Base-by-base conservation (phyloP, 176 grass and related monocot genomes). In the Carex littledalei region DNA sequence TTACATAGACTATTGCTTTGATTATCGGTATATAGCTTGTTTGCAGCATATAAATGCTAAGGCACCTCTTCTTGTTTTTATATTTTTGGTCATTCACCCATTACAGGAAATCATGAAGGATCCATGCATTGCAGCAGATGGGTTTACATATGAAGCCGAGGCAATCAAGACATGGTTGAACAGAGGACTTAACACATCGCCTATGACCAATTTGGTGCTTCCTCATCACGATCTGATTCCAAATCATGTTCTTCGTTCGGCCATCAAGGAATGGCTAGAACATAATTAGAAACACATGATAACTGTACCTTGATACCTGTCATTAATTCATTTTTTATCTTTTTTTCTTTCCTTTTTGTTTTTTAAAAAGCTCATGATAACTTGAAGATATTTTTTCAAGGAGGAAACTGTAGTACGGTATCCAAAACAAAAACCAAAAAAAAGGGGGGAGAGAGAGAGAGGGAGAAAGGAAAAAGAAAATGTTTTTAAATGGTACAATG, bases 101-200 rank as follows among this genome's bases (percentile, higher is more conserved):
- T 78, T 72, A 17, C 89, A 85, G 92, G 92, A 92, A 80, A 54
- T 90, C 32, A 92, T 90, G 90, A 92, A 56, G 29, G 88, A 90
- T 70, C 90, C 90, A 20, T 85, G 71, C 16, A 85, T 87, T 16
- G 90, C 92, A 20, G 90, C 88, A 22, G 92, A 97, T 15, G 89
- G 90, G 1, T 88, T 92, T 85, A 91, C 87, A 32, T 97, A 92
- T 56, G 94, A 97, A 86, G 76, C 83, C 43, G 85, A 88, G 41
- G 90, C 88, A 6, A 86, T 85, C 85, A 89, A 52, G 34, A 79
- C 71, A 1, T 97, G 94, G 88, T 61, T 94, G 15, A 81, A 73
- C 34, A 69, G 84, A 45, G 53, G 15, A 47, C 59, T 76, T 77
- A 83, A 81, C 3, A 86, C 74, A 6, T 92, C 90, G 12, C 93